These are phyloP conservation scores for Aquanectria penicillioides DNA, from an alignment of 2,329 filamentous ascomycete genomes.

Conservation along the genomic window DNA sequence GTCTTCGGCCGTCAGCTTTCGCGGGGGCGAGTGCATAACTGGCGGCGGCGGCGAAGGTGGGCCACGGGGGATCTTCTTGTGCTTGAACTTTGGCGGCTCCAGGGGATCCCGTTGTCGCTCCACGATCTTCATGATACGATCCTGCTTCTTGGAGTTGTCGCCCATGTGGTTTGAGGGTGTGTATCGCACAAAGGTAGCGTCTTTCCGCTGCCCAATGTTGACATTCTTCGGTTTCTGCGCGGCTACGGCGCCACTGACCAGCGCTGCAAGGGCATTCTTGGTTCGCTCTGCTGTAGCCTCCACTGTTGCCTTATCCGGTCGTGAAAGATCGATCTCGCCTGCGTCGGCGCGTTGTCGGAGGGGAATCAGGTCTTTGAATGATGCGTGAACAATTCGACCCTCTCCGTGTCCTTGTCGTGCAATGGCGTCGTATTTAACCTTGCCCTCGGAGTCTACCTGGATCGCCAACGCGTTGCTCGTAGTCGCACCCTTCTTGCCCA, in stretches of 20 bases:
- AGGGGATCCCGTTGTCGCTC: constrained; percentile 93
- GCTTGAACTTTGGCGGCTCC: constrained; percentile 98
- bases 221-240: constrained; percentile 97
- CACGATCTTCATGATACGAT: constrained; percentile 98
- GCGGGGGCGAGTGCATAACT: constrained; percentile 92
- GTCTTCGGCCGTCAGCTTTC: constrained; percentile 95
- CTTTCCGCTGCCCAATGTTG: constrained; percentile 80
- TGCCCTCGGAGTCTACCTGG: constrained; percentile 89
- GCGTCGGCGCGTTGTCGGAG: constrained; percentile 92
- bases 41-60: constrained; percentile 93
- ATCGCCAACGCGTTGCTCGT: constrained; percentile 90
- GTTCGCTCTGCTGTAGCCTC: constrained; percentile 87
- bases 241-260: constrained; percentile 87
- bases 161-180: constrained; percentile 98
- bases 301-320: constrained; percentile 87
- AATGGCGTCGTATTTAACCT: constrained; percentile 96
- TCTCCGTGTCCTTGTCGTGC: constrained; percentile 88
- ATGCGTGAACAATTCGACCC: constrained; percentile 87
- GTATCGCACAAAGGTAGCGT: constrained; percentile 94
- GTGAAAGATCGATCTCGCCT: constrained; percentile 87
- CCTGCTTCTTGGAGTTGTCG: constrained; percentile 83
- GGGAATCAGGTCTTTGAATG: constrained; percentile 96
- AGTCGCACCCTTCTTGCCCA: constrained; percentile 82
- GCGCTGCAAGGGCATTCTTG: constrained; percentile 81
- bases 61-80: constrained; percentile 96